Base-by-base conservation (phyloP, 2,329 filamentous ascomycete species). In the Fusarium denticulatum region DNA sequence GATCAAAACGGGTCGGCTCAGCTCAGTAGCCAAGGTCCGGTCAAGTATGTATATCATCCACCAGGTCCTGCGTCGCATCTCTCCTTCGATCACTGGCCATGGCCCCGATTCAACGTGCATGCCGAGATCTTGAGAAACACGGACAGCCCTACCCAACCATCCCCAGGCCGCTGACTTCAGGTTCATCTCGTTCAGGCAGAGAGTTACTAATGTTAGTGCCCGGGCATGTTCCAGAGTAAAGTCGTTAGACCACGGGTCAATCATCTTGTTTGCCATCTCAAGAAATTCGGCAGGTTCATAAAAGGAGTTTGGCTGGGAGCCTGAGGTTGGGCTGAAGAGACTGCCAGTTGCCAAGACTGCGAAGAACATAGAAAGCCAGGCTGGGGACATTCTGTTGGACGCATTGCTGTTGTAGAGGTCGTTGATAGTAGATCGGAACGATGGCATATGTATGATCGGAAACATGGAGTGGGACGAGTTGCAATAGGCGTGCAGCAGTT, bases 21-120 rank as follows among this genome's bases (percentile, higher is more conserved):
- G 87, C 79, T 97, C 95, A 18, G 97, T 85, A 0, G 94, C 91
- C 56, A 97, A 85, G 32, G 93, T 88, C 71, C 95, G 90, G 83
- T 99, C 96, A 84, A 95, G 91, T 49, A 94, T 90, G 82, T 98
- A 98, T 64, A 97, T 90, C 20, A 94, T 91, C 95, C 96, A 99
- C 96, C 96, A 99, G 6, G 96, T 90, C 62, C 95, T 88, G 69
- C 93, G 90, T 61, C 95, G 90, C 90, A 96, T 95, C 82, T 98
- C 96, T 16, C 89, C 89, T 77, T 97, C 95, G 20, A 97, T 85
- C 3, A 91, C 87, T 5, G 93, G 88, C 87, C 92, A 94, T 2
- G 91, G 88, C 1, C 92, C 92, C 3, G 90, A 89, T 77, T 97
- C 94, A 12, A 89, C 85, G 77, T 98, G 92, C 15, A 98, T 85